Base-by-base conservation (phyloP, 345 rosid species). In the Moricandia moricandioides region DNA sequence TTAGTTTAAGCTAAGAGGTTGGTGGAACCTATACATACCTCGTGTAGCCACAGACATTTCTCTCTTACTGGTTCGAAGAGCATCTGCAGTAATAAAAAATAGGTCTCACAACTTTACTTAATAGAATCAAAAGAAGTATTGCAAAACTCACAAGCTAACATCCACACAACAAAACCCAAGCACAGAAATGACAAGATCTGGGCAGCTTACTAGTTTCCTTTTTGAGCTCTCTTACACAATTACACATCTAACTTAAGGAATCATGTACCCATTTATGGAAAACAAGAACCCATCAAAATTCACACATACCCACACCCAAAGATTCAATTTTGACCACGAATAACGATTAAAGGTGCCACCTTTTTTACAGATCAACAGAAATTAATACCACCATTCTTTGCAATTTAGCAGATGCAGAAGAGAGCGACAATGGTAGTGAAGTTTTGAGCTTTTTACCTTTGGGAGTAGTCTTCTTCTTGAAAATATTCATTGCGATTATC, bases 21-120 rank as follows among this genome's bases (percentile, higher is more conserved):
- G 39, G 39, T 37, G 13, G 45, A 45, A 45, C 2, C 17, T 5
- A 14, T 14, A 79, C 26, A 54, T 76, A 93, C 98, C 97, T 83
- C 98, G 84, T 0, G 98, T 93, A 37, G 98, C 97, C 64, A 88
- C 93, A 21, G 89, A 85, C 97, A 93, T 93, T 40, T 93, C 98
- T 73, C 96, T 89, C 84, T 93, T 93, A 86, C 96, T 93, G 12
- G 83, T 81, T 74, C 94, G 81, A 70, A 93, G 88, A 76, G 97
- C 97, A 57, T 91, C 97, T 91, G 82, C 5, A 16, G 17, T 43
- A 43, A 43, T 43, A 4, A 40, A 0, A 40, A 3, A n/a, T 13
- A 30, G 2, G 29, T 8, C 33, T 74, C 78, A 60, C 62, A 75
- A 34, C 55, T 59, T 60, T 54, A 21, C 67, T 21, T 21, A 59